Percentiles rank a stretch among this genome's conserved stretches.
These are phyloP conservation scores for Daldinia sp. DNA, from an alignment of 2,329 filamentous ascomycete genomes.

Conservation along the genomic window DNA sequence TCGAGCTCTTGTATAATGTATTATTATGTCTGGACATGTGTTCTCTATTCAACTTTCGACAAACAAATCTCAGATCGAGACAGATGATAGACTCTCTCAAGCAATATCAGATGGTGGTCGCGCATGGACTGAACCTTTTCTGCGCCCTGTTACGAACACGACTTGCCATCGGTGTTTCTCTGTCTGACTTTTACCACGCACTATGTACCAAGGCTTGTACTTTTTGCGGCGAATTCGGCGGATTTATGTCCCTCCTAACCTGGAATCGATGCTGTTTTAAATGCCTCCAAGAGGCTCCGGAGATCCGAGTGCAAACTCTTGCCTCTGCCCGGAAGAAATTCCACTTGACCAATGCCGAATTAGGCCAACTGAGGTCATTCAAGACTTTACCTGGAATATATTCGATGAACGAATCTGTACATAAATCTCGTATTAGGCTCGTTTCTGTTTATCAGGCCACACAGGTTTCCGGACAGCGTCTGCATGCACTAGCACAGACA, in stretches of 20 bases:
- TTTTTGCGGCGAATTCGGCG: constrained; percentile 13
- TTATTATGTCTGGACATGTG: not conserved
- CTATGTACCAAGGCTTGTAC: constrained; percentile 17
- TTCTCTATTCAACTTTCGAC: constrained; percentile 1
- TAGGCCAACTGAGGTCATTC: not conserved
- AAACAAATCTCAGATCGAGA: not conserved
- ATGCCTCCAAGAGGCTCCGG: not conserved
- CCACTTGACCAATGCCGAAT: not conserved
- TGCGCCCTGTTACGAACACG: not conserved
- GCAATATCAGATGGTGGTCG: not conserved
- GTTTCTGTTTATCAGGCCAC: not conserved
- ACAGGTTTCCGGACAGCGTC: not conserved
- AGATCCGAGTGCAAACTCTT: not conserved
- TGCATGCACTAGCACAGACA: not conserved
- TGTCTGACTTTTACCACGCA: constrained; percentile 5
- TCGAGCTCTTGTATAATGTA: not conserved
- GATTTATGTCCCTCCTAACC: constrained; percentile 18
- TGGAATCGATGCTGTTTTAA: constrained; percentile 17
- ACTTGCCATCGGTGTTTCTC: not conserved
- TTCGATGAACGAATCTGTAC: not conserved
- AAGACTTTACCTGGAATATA: not conserved
- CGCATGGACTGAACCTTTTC: not conserved
- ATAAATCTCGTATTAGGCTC: not conserved
- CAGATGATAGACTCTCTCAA: not conserved
- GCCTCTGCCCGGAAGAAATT: not conserved